These are phyloP conservation scores for Picochlorum sp. DNA, from an alignment of 139 green algal genomes.

Conservation along the genomic window DNA sequence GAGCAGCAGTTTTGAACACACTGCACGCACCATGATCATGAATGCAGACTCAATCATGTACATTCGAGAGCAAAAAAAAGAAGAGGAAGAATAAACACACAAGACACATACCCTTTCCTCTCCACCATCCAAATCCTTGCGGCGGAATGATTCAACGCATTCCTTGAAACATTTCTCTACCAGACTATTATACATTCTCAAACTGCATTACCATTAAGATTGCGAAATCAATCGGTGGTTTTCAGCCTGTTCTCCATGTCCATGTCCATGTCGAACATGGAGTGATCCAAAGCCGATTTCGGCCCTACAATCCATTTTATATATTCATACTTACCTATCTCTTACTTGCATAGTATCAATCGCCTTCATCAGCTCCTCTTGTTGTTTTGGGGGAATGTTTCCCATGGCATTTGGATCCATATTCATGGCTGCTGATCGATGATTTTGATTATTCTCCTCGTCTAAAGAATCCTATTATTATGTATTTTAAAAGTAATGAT, in stretches of 20 bases:
- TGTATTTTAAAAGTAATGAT: background rate
- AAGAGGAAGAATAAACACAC: background rate
- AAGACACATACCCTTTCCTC: conserved; percentile 81
- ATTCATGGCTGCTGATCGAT: background rate
- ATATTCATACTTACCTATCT: conserved; percentile 60
- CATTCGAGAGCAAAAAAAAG: background rate
- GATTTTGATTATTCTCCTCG: background rate
- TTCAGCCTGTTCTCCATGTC: too few species aligned
- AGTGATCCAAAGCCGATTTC: background rate
- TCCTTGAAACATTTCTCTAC: conserved; percentile 93
- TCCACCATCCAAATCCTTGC: conserved; percentile 75
- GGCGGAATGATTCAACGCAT: conserved; percentile 86
- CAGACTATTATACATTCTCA: conserved; percentile 95
- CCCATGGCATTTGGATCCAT: background rate
- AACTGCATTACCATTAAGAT: conserved; percentile 35
- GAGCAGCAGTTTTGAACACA: conserved; percentile 84
- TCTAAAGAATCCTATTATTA: background rate
- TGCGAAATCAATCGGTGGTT: too few species aligned
- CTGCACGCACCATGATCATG: conserved; percentile 29
- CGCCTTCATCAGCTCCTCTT: conserved; percentile 39
- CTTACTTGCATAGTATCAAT: conserved; percentile 83
- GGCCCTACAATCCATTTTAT: background rate
- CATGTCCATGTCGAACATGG: background rate
- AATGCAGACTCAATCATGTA: conserved; percentile 1
- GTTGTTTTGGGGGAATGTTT: conserved; percentile 33